Conservation (phyloP, 495 filamentous ascomycete genomes). For the Talaromyces ruber region DNA sequence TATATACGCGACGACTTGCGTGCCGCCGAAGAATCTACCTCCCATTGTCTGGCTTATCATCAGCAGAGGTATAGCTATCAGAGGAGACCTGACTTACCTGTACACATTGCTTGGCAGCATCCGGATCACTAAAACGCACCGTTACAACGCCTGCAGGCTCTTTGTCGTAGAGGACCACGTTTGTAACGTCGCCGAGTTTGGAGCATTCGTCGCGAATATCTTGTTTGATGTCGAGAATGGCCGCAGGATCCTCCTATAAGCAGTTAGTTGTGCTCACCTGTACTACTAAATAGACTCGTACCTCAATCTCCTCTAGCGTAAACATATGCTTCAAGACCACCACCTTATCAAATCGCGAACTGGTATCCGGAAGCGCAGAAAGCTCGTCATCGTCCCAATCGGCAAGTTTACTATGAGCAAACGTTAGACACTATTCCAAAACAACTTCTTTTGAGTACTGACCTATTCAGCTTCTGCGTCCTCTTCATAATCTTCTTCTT, state of each 20-base stretch:
- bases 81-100: conserved; percentile 30
- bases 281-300: conserved; percentile 13
- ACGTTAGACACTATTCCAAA: neutral
- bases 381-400: conserved; percentile 92
- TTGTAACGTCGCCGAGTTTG: conserved; percentile 82
- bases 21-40: conserved; percentile 69
- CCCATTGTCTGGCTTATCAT: conserved; percentile 52
- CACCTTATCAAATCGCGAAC: conserved; percentile 60
- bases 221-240: conserved; percentile 83
- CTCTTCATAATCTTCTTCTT: conserved; percentile 84
- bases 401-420: conserved; percentile 59
- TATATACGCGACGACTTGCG: conserved; percentile 68
- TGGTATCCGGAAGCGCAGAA: conserved; percentile 43
- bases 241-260: conserved; percentile 64
- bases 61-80: neutral
- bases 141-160: conserved; percentile 83
- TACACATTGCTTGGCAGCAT: conserved; percentile 67
- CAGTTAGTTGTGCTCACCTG: conserved; percentile 13
- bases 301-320: conserved; percentile 71
- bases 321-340: conserved; percentile 96
- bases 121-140: conserved; percentile 63
- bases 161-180: conserved; percentile 80
- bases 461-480: conserved; percentile 75
- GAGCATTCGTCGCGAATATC: conserved; percentile 86
- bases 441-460: conserved; percentile 7